Base-by-base conservation (phyloP, 108 stramenopile species). In the Parietichytrium sp. region DNA sequence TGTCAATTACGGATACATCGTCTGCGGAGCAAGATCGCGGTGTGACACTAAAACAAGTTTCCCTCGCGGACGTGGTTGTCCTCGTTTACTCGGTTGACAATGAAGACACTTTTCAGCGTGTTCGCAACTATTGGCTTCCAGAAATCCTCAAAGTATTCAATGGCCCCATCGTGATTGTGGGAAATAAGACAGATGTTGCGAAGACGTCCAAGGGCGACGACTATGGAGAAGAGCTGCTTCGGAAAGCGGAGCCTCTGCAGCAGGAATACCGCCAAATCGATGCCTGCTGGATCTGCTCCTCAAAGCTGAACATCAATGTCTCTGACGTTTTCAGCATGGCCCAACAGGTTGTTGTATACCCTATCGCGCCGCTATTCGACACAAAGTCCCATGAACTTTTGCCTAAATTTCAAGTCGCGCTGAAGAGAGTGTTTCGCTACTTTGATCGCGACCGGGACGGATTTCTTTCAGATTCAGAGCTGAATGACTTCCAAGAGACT, bases 341-440 rank as follows among this genome's bases (percentile, higher is more conserved):
- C 23, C 61, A 72, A 25, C 61, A 72, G 61, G 61, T 42, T 42
- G 61, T 72, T 6, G 61, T 72, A 20, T 72, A 72, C 20, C 61
- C 61, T 6, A 72, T 72, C 3, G 61, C 61, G 61, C 61, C 61
- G 61, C 61, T 72, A 33, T 72, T 72, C 42, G 33, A 72, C 38
- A 72, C 61, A 23, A 16, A 72, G 61, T 45, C 61, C 42, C 33
- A 42, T 23, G 61, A 72, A 45, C 61, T 72, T 8, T n/a, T 42
- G 23, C 42, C 61, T 33, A 16, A 42, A 16, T 72, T 72, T 25
- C 38, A 45, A 6, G 61, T 33, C 0, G 36, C 61, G 1, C 61
- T 72, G 15, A 33, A 42, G 6, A 33, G 61, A 33, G 42, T 72
- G 38, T 72, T 72, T 20, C 61, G 61, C 61, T 45, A 45, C 42